Conservation (phyloP, 768 basidiomycete genomes). For the Suillus weaverae region DNA sequence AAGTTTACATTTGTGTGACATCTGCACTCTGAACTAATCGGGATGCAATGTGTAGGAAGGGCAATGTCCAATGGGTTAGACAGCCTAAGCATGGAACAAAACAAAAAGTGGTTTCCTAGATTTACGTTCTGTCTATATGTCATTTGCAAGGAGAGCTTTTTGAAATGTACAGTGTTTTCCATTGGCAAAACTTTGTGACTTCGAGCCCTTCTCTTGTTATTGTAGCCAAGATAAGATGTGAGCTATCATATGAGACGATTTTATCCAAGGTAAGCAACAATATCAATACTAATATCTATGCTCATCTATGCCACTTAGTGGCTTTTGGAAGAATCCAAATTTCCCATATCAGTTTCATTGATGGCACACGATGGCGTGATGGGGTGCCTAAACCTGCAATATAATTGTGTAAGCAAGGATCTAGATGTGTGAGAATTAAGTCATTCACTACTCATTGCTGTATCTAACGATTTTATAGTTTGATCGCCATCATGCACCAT, state of each 20-base stretch:
- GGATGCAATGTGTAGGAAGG: background rate
- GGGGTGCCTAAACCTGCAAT: background rate
- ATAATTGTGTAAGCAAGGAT: background rate
- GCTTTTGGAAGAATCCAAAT: too few species aligned
- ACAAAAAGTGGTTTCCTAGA: background rate
- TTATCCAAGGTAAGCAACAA: background rate
- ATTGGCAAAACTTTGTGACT: background rate
- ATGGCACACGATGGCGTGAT: background rate
- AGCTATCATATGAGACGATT: too few species aligned
- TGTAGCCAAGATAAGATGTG: too few species aligned
- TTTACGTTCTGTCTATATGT: background rate
- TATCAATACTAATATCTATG: background rate
- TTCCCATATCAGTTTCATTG: too few species aligned
- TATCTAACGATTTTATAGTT: background rate
- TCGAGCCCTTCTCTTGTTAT: background rate
- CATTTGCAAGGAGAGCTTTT: background rate
- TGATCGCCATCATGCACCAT: background rate
- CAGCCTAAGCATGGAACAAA: background rate
- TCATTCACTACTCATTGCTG: background rate
- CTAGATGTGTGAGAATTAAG: background rate
- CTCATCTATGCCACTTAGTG: background rate
- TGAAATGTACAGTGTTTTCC: background rate
- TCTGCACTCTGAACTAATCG: background rate
- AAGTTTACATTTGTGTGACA: background rate
- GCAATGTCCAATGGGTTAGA: background rate